Conservation (phyloP, 257 asterid species). For the Solanum microdontum region DNA sequence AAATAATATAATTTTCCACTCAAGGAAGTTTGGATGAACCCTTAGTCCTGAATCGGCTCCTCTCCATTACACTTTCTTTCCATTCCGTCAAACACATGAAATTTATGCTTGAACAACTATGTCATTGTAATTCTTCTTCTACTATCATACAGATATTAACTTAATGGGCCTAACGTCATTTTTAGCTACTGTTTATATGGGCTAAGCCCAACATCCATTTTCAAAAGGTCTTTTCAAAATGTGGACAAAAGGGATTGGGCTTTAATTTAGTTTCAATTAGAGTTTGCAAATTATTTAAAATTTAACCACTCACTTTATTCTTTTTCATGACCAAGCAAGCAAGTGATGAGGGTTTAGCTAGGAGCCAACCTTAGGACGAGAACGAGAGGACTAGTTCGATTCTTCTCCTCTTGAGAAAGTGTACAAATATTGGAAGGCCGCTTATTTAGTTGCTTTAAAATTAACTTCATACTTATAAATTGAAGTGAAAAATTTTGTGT, state of each 20-base stretch:
- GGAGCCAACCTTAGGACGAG: not conserved
- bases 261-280: not conserved
- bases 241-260: not conserved
- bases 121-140: not conserved
- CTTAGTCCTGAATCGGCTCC: not conserved
- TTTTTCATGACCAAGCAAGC: not conserved
- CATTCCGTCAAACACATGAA: not conserved
- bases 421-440: not conserved
- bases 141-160: not conserved
- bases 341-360: not conserved
- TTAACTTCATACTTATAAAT: no score
- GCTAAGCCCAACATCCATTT: not conserved
- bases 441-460: no score
- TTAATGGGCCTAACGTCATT: not conserved
- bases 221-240: not conserved
- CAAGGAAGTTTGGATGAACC: no score
- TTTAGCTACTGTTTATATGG: not conserved
- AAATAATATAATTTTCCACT: no score
- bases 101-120: not conserved
- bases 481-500: no score
- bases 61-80: not conserved
- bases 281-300: no score
- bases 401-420: not conserved
- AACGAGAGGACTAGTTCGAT: no score
- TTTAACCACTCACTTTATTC: not conserved